Conservation (phyloP, 257 asterid genomes). For the Dorcoceras hygrometricum region DNA sequence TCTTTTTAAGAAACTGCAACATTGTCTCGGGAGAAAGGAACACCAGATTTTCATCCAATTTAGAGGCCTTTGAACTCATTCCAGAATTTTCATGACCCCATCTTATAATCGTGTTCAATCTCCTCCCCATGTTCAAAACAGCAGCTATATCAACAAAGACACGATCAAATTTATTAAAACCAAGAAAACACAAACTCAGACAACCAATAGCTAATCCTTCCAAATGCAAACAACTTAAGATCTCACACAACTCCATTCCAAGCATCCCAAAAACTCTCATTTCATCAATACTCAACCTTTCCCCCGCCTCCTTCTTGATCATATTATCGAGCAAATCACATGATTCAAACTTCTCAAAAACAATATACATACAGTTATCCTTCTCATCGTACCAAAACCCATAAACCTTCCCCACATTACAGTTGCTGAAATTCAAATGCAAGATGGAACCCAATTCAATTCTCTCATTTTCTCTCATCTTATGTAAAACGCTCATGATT, state of each 20-base stretch:
- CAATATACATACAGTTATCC: constrained; percentile 51
- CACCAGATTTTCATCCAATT: constrained; percentile 24
- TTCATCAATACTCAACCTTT: constrained; percentile 28
- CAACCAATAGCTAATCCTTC: constrained; percentile 63
- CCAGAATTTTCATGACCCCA: constrained; percentile 31
- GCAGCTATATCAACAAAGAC: constrained; percentile 51
- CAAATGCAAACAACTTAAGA: constrained; percentile 53
- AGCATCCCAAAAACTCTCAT: constrained; percentile 42
- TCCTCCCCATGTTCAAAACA: constrained; percentile 45
- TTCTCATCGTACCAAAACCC: constrained; percentile 75
- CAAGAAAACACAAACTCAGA: constrained; percentile 46
- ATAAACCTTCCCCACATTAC: constrained; percentile 51
- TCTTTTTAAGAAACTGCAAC: constrained; percentile 31
- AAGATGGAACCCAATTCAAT: constrained; percentile 37
- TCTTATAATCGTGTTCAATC: constrained; percentile 25
- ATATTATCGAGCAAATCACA: constrained; percentile 29
- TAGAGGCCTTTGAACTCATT: constrained; percentile 15
- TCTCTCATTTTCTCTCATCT: constrained; percentile 47
- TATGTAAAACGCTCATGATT: constrained; percentile 46
- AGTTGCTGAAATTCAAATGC: constrained; percentile 34
- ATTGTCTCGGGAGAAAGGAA: constrained; percentile 75
- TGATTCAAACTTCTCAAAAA: constrained; percentile 44
- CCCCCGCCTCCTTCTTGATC: constrained; percentile 26
- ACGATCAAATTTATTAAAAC: constrained; percentile 52
- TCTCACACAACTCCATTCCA: constrained; percentile 65